These are phyloP conservation scores for Hanseniaspora lachancei DNA, from an alignment of 805 yeast genomes.

Conservation along the genomic window DNA sequence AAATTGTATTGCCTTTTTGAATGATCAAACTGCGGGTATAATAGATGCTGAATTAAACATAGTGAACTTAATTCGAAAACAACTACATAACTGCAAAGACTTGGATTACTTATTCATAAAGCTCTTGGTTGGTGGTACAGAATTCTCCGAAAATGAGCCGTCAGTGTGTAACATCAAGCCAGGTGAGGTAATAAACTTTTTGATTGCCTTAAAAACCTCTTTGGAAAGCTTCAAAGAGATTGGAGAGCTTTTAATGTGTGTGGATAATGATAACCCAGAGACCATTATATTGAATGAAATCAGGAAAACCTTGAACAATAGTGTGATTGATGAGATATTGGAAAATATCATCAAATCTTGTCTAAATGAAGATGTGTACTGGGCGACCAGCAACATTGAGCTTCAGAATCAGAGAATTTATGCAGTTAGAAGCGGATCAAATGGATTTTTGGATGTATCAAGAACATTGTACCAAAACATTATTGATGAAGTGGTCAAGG, in stretches of 20 bases:
- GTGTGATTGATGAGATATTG: constrained; percentile 19
- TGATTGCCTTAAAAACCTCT: constrained; percentile 31
- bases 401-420: constrained; percentile 33
- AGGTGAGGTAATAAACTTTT: constrained; percentile 31
- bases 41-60: constrained; percentile 1
- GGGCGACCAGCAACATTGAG: constrained; percentile 32
- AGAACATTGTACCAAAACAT: constrained; percentile 31
- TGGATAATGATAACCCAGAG: constrained; percentile 14
- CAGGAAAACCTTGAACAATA: constrained; percentile 21
- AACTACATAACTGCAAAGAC: constrained; percentile 28
- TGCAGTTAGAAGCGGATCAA: constrained; percentile 33
- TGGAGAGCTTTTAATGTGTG: neutral
- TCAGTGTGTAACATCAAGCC: constrained; percentile 17
- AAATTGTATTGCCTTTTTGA: constrained; percentile 30
- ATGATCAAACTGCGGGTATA: constrained; percentile 13
- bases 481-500: constrained; percentile 28
- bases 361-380: constrained; percentile 33
- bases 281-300: constrained; percentile 22
- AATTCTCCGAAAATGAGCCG: neutral
- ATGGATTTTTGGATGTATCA: constrained; percentile 36
- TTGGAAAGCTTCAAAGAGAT: constrained; percentile 20
- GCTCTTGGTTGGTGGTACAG: constrained; percentile 22
- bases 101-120: constrained; percentile 31
- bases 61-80: constrained; percentile 15
- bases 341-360: constrained; percentile 21